A percentile compares a stretch with the other conserved stretches of the same genome.
Conservation (phyloP, 2,329 filamentous ascomycete species). For the Pseudogymnoascus sp. region DNA sequence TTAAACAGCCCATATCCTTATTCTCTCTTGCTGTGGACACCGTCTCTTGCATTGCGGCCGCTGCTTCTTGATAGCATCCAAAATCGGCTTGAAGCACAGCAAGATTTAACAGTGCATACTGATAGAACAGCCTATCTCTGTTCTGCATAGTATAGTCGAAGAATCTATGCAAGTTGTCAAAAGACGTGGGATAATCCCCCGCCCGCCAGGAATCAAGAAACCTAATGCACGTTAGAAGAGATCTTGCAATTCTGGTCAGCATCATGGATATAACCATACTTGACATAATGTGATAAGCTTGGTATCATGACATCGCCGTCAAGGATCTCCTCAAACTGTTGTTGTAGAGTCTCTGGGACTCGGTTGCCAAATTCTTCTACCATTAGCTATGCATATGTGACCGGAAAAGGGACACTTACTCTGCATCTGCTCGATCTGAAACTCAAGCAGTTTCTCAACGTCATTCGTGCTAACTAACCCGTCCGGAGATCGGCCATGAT, state of each 20-base stretch:
- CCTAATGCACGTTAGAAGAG: conserved; percentile 36
- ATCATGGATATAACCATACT: conserved; percentile 37
- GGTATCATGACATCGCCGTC: conserved; percentile 62
- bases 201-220: conserved; percentile 91
- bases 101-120: conserved; percentile 89
- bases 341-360: conserved; percentile 66
- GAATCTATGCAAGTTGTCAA: conserved; percentile 87
- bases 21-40: conserved; percentile 93
- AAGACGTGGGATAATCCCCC: conserved; percentile 82
- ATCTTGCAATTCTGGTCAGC: conserved; percentile 17
- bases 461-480: conserved; percentile 66
- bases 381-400: background rate
- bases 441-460: conserved; percentile 73
- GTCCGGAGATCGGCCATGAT: conserved; percentile 27
- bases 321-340: conserved; percentile 64
- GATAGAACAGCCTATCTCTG: conserved; percentile 77
- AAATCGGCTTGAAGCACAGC: conserved; percentile 94
- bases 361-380: conserved; percentile 64
- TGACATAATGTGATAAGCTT: conserved; percentile 69
- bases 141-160: conserved; percentile 95
- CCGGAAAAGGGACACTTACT: conserved; percentile 42
- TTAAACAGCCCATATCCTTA: conserved; percentile 84
- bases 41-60: conserved; percentile 91
- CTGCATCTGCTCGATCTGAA: conserved; percentile 83
- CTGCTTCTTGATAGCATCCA: conserved; percentile 80